A percentile compares a stretch with the other conserved stretches of the same genome.
These are phyloP conservation scores for Sporopachydermia lactativora DNA, from an alignment of 805 yeast species.

Conservation along the genomic window DNA sequence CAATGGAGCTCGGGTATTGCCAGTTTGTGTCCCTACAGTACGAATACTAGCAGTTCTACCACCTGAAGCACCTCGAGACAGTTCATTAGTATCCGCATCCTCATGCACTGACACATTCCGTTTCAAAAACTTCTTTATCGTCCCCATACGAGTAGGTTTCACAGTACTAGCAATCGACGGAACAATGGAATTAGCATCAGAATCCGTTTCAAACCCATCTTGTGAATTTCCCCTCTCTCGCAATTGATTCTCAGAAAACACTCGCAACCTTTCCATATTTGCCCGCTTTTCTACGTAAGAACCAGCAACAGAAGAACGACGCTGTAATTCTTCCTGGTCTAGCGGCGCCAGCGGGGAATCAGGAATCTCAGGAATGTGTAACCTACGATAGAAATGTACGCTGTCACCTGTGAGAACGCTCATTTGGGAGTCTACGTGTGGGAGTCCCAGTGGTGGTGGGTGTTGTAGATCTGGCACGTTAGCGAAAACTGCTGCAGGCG, in stretches of 20 bases:
- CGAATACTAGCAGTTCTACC: no score
- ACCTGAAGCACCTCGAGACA: conserved; percentile 18
- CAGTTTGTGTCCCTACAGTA: background rate
- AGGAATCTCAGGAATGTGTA: conserved; percentile 3
- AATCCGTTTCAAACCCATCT: background rate
- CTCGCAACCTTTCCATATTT: background rate
- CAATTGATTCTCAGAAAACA: background rate
- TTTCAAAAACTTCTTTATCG: background rate
- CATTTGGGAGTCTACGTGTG: background rate
- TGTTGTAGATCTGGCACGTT: background rate
- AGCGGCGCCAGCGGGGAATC: background rate
- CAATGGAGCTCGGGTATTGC: no score
- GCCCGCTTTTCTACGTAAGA: background rate
- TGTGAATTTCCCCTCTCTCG: background rate
- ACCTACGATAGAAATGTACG: background rate
- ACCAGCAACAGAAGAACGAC: background rate
- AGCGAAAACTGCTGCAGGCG: no score
- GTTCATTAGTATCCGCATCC: background rate
- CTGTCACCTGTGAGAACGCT: conserved; percentile 2
- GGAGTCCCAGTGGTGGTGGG: background rate
- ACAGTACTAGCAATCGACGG: background rate
- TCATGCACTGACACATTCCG: background rate
- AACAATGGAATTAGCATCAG: background rate
- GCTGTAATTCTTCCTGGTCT: background rate
- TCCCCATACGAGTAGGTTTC: background rate